Evolutionary conservation across 2,329 filamentous ascomycete species (phyloP).

Genomic region (Aspergillus sp.): DNA sequence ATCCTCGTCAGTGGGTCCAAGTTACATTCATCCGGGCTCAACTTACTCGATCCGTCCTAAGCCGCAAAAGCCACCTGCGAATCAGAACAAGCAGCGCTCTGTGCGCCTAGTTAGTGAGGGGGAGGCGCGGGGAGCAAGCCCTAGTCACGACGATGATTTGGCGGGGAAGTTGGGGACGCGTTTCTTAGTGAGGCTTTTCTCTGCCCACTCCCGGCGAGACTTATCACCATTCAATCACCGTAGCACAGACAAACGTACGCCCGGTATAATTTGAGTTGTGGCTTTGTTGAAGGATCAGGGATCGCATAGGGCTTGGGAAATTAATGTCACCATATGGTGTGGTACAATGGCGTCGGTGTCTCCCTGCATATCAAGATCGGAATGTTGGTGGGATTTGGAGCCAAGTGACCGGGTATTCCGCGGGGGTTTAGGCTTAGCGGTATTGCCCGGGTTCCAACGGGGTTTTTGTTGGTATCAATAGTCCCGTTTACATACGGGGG

Average conservation of each 20-base stretch:
- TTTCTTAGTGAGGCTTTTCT: constrained; percentile 8
- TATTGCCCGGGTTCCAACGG: background rate
- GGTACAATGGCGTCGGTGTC: background rate
- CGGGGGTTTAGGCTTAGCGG: background rate
- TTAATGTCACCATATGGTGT: background rate
- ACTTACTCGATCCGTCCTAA: constrained; percentile 1
- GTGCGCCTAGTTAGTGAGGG: constrained; percentile 6
- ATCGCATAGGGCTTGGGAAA: background rate
- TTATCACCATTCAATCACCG: background rate
- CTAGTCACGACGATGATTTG: constrained; percentile 8
- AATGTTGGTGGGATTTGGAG: background rate
- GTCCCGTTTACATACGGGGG: constrained; percentile 5
- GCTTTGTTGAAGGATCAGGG: constrained; percentile 1
- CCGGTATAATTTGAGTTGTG: background rate
- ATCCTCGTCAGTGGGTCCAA: constrained; percentile 21
- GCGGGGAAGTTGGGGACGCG: constrained; percentile 11
- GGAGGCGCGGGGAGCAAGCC: constrained; percentile 10
- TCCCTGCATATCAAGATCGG: background rate
- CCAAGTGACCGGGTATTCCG: background rate
- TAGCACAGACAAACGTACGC: constrained; percentile 1
- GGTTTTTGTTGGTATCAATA: constrained; percentile 4
- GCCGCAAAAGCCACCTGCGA: constrained; percentile 1
- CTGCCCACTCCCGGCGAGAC: background rate
- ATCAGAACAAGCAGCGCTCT: constrained; percentile 11
- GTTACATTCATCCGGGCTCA: constrained; percentile 13